phyloP scores from a whole-genome alignment of 2,329 filamentous ascomycete species.

The Phialophora macrospora region DNA sequence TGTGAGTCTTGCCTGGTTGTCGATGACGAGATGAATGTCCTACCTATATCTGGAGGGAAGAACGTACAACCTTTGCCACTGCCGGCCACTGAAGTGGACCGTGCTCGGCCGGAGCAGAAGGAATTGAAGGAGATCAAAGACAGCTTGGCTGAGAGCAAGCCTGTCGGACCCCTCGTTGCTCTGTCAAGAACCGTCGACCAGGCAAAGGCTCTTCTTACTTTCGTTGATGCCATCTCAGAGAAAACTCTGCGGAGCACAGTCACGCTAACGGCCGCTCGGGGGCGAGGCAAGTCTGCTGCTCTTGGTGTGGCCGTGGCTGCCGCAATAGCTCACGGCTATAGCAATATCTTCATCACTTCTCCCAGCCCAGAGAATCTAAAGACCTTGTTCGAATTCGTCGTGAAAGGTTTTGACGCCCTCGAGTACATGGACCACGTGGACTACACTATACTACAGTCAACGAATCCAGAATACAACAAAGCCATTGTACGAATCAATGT shows the following conservation, averaged over 20 bases:
- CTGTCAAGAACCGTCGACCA: slow-evolving; percentile 92
- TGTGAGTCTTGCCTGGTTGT: slow-evolving; percentile 95
- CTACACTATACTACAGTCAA: slow-evolving; percentile 97
- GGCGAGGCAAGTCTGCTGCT: slow-evolving; percentile 94
- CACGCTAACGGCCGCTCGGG: slow-evolving; percentile 88
- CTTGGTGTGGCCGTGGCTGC: slow-evolving; percentile 93
- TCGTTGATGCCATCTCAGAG: slow-evolving; percentile 93
- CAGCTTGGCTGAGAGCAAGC: slow-evolving; percentile 79
- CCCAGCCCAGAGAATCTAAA: slow-evolving; percentile 98
- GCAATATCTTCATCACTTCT: slow-evolving; percentile 98
- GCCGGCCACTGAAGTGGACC: slow-evolving; percentile 73
- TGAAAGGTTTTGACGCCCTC: slow-evolving; percentile 95
- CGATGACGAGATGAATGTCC: slow-evolving; percentile 95
- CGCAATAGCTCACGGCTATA: slow-evolving; percentile 93
- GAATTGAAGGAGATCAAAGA: slow-evolving; percentile 90
- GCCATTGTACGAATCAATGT: slow-evolving; percentile 97
- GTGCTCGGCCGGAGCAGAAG: slow-evolving; percentile 68
- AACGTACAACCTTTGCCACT: slow-evolving; percentile 81
- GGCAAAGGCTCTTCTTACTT: slow-evolving; percentile 93
- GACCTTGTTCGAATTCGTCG: slow-evolving; percentile 96
- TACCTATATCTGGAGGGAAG: slow-evolving; percentile 95
- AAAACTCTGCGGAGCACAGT: slow-evolving; percentile 95
- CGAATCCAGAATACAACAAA: slow-evolving; percentile 98
- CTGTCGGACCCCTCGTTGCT: slow-evolving; percentile 80
- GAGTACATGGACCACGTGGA: slow-evolving; percentile 94